Base-by-base conservation (phyloP, 345 rosid genomes). In the Acer campestre region DNA sequence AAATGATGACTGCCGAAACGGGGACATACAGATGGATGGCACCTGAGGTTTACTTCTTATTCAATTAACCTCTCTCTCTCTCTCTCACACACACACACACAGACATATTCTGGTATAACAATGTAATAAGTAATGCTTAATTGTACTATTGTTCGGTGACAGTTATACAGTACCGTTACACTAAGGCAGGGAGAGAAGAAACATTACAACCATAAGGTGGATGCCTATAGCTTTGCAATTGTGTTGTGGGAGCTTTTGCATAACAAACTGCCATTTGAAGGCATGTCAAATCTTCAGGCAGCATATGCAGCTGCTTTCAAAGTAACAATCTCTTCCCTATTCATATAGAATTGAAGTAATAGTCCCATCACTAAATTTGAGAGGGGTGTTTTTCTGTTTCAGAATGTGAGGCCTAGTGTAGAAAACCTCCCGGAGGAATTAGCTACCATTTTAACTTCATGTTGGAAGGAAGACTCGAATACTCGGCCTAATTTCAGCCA, bases 21-120 rank as follows among this genome's bases (percentile, higher is more conserved):
- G 98, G 98, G 76, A 95, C 99, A 61, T 93, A 95, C 78, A 86
- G 95, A 17, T 93, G 98, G 98, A 95, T 95, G 99, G 98, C 98
- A 35, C 98, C 97, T 0, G 98, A 95, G 98, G 98, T 95, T 63
- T 70, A 53, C 20, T 62, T 10, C 51, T 17, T 67, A 78, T 27
- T 46, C 2, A 18, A 74, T 48, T 42, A 38, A 70, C 55, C 18
- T 63, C 38, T 44, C 53, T 62, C 35, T 29, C 9, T 42, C 10
- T 42, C 46, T 42, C 46, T 7, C 35, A 3, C 3, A 20, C 58
- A 61, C 55, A 67, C 53, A n/a, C 38, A 17, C 4, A 10, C 63
- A 51, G n/a, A 22, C 63, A 53, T 6, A 53, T 59, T 35, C 13
- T 59, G 6, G 29, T 6, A 44, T 55, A 67, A 69, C 2, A 35